Percentiles rank a stretch among this genome's conserved stretches.
phyloP scores from a whole-genome alignment of 1,139 yeast species.

The Scheffersomyces segobiensis region DNA sequence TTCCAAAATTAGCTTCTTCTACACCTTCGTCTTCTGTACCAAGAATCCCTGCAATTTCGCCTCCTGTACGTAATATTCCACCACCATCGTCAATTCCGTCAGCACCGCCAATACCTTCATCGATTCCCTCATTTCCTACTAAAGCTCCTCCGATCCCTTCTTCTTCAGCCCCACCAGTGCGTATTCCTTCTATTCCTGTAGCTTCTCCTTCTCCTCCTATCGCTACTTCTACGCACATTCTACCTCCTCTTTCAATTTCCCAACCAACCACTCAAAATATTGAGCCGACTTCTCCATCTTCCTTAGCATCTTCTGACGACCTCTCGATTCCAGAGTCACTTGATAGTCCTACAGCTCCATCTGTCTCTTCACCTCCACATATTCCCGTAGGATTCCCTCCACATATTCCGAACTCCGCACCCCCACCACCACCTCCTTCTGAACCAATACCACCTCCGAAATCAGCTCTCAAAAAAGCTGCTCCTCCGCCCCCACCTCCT shows the following conservation, averaged over 20 bases:
- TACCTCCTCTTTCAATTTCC: conserved; percentile 7
- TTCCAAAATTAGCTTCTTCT: conserved; percentile 6
- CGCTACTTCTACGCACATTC: conserved; percentile 5
- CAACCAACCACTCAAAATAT: conserved; percentile 6
- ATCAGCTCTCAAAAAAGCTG: conserved; percentile 17
- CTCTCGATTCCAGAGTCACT: background rate
- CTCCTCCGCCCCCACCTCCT: conserved; percentile 44
- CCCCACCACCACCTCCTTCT: conserved; percentile 14
- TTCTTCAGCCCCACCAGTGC: conserved; percentile 5
- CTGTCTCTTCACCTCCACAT: conserved; percentile 12
- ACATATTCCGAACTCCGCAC: conserved; percentile 8
- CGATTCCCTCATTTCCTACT: conserved; percentile 9
- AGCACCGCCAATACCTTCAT: conserved; percentile 10
- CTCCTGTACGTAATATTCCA: conserved; percentile 8
- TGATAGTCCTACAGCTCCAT: conserved; percentile 7
- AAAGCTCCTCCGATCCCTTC: conserved; percentile 11
- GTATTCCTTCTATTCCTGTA: conserved; percentile 9
- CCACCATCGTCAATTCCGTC: conserved; percentile 6
- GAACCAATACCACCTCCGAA: conserved; percentile 7
- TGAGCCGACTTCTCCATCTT: conserved; percentile 9
- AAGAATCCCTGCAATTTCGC: conserved; percentile 6
- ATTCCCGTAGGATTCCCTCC: conserved; percentile 4
- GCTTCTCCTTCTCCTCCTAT: conserved; percentile 10
- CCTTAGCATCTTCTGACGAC: background rate
- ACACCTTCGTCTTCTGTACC: conserved; percentile 11